phyloP scores from a whole-genome alignment of 345 rosid species.

The Passiflora organensis region DNA sequence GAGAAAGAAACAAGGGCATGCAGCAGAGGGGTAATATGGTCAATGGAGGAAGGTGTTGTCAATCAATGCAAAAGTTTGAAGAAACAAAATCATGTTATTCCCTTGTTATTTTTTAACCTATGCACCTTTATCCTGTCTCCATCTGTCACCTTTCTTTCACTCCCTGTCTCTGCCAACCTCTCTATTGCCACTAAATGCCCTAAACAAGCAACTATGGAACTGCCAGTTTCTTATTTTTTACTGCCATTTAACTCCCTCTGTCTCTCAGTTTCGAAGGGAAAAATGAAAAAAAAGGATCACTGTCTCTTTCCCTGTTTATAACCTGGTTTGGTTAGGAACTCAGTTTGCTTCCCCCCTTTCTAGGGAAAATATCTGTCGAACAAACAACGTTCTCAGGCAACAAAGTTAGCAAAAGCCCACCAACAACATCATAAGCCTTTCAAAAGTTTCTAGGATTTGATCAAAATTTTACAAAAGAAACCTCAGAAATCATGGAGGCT shows the following conservation, averaged over 20 bases:
- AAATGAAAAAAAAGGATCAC: too few species aligned
- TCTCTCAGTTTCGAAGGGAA: neutral
- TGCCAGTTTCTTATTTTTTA: slow-evolving; percentile 1
- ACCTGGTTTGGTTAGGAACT: slow-evolving; percentile 10
- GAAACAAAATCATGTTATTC: slow-evolving; percentile 51
- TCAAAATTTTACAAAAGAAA: slow-evolving; percentile 17
- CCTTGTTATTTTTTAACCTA: slow-evolving; percentile 19
- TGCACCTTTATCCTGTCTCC: slow-evolving; percentile 25
- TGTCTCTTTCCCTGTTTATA: neutral
- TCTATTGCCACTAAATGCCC: slow-evolving; percentile 24
- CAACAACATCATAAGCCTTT: slow-evolving; percentile 29
- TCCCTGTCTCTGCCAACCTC: slow-evolving; percentile 9
- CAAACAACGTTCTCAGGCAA: neutral
- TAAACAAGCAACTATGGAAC: neutral
- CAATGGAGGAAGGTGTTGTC: slow-evolving; percentile 45
- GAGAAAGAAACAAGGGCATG: neutral
- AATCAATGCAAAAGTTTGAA: slow-evolving; percentile 29
- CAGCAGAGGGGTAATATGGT: slow-evolving; percentile 28
- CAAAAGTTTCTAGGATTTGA: slow-evolving; percentile 34
- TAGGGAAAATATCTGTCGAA: slow-evolving; percentile 15
- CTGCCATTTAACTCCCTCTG: slow-evolving; percentile 3
- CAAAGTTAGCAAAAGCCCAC: slow-evolving; percentile 15
- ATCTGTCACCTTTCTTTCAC: slow-evolving; percentile 19
- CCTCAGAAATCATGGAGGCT: slow-evolving; percentile 12
- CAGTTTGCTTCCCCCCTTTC: slow-evolving; percentile 22